Evolutionary conservation across 225 moss, liverwort and hornwort genomes (phyloP), one percentile per base, ranked within the genome.

Genomic region (Ulota crispa): DNA sequence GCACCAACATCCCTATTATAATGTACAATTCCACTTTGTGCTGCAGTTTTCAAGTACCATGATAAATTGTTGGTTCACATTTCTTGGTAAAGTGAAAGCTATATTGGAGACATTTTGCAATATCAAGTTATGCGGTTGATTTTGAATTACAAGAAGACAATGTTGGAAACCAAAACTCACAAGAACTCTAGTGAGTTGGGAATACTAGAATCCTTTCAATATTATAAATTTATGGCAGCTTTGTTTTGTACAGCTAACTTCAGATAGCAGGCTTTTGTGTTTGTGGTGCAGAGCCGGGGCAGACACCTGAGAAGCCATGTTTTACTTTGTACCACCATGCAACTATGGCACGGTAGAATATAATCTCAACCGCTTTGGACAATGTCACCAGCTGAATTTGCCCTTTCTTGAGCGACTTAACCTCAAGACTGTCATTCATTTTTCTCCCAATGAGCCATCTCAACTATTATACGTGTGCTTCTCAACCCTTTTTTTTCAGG

Each of bases 381-480:
- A n/a, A n/a, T n/a, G n/a, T n/a, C n/a, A n/a, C n/a, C n/a, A n/a
- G n/a, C n/a, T n/a, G n/a, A n/a, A n/a, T n/a, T n/a, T n/a, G n/a
- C n/a, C n/a, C n/a, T n/a, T n/a, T n/a, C n/a, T n/a, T n/a, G n/a
- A n/a, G n/a, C n/a, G n/a, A n/a, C n/a, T n/a, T n/a, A n/a, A n/a
- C n/a, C n/a, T n/a, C n/a, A n/a, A n/a, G n/a, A n/a, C n/a, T n/a
- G n/a, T n/a, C 81, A 98, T 98, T 63, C 94, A 95, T 80, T 93
- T 97, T 69, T 97, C 94, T 47, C 85, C 86, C 31, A 95, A 97
- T 54, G 93, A 94, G 83, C 93, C 95, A 8, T 92, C 95, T 10
- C 90, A 89, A 81, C 90, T 93, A 36, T 97, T 97, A 95, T 97
- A 93, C 36, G 94, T 83, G 43, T 64, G 19, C 24, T 67, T 62